These are phyloP conservation scores for Gnomoniopsis smithogilvyi DNA, from an alignment of 2,329 filamentous ascomycete genomes.

Conservation along the genomic window DNA sequence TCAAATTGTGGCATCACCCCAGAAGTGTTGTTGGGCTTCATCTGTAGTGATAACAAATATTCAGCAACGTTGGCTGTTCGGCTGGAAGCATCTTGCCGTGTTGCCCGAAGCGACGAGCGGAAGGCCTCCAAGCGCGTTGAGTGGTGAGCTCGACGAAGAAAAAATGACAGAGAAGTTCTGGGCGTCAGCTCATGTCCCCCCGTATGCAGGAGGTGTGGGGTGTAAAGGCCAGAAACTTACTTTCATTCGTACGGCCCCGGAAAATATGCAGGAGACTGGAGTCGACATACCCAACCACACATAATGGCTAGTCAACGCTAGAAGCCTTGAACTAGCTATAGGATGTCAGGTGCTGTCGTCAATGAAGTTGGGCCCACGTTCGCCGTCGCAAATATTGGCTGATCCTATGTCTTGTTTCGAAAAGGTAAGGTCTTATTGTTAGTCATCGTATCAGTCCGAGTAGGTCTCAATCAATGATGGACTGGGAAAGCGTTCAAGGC, in stretches of 20 bases:
- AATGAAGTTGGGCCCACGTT: background rate
- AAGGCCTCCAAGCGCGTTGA: no score
- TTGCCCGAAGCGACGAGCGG: slow-evolving; percentile 1
- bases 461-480: background rate
- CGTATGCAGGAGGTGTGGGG: background rate
- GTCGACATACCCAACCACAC: background rate
- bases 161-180: background rate
- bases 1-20: background rate
- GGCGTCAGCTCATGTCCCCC: background rate
- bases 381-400: no score
- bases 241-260: background rate
- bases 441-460: no score
- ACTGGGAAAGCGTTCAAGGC: background rate
- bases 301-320: background rate
- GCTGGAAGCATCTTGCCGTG: slow-evolving; percentile 1
- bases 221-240: background rate
- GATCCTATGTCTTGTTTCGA: no score
- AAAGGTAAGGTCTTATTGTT: no score
- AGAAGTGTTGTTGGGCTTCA: no score
- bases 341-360: background rate
- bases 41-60: no score
- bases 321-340: background rate
- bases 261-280: background rate
- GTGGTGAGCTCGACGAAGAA: background rate
- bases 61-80: background rate